Base-by-base conservation (phyloP, 2,329 filamentous ascomycete species). In the Pestalotiopsis sp. region DNA sequence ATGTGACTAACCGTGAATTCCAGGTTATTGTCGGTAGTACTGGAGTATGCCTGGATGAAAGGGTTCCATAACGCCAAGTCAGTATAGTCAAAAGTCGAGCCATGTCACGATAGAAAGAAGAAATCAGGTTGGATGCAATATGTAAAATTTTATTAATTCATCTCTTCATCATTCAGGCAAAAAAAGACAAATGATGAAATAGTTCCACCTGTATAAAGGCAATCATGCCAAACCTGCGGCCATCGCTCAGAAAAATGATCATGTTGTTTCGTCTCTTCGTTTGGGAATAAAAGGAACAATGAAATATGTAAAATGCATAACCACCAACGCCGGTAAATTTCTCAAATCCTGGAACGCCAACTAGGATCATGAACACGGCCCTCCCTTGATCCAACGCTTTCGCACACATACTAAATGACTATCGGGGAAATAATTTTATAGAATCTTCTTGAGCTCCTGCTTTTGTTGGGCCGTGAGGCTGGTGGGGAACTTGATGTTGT, bases 401-500 rank as follows among this genome's bases (percentile, higher is more conserved):
- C 45, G n/a, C 45, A 52, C 45, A 52, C 17, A 9, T 36, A 36
- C 31, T 36, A 17, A 52, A 59, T 59, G 57, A 27, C 20, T 59
- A 27, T 4, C 20, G 25, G 12, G 14, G 11, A 31, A 59, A 13
- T 14, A 59, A 36, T 36, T 27, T 59, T 79, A 91, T 73, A 99
- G 83, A 75, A 97, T 93, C 75, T 95, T 91, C 81, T 87, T 93
- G 72, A 99, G 81, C 78, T 92, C 87, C 72, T 90, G 84, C 85
- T 97, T 98, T 83, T 98, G 95, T 4, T 87, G 83, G 7, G 87
- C 68, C 4, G 93, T 95, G 80, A 99, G 81, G 56, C 82, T 91
- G 3, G 90, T 91, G 0, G 96, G 96, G 84, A 97, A 98, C 78
- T 93, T 95, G 80, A 99, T 95, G 77, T 96, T 96, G 76, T 97